Conservation (phyloP, 2,329 filamentous ascomycete genomes). For the Aureobasidium namibiae region DNA sequence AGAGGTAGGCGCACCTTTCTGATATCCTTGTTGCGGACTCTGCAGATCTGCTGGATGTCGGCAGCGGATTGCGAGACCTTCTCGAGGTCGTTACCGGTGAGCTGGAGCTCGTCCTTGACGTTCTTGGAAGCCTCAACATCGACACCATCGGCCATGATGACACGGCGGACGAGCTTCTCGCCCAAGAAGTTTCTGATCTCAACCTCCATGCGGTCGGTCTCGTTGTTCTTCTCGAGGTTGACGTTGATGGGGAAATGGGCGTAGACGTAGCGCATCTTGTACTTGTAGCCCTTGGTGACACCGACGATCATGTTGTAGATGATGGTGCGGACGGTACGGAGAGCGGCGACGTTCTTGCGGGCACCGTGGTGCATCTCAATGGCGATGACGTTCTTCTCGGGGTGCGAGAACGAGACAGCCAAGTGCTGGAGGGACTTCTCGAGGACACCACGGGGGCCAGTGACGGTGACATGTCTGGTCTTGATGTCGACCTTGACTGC, state of each 20-base stretch:
- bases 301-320: conserved; percentile 99
- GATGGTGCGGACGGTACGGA: conserved; percentile 94
- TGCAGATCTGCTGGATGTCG: conserved; percentile 99
- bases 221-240: conserved; percentile 93
- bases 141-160: conserved; percentile 83
- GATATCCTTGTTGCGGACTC: conserved; percentile 99
- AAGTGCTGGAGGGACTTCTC: conserved; percentile 94
- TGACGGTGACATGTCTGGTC: conserved; percentile 91
- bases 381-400: conserved; percentile 77
- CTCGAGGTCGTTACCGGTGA: conserved; percentile 92
- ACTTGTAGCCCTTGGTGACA: conserved; percentile 99
- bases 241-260: conserved; percentile 99
- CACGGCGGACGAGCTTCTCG: conserved; percentile 96
- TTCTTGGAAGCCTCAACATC: conserved; percentile 81
- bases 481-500: conserved; percentile 97
- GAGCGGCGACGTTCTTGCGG: conserved; percentile 95
- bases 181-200: conserved; percentile 99
- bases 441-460: conserved; percentile 83
- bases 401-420: conserved; percentile 88
- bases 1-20: conserved; percentile 54
- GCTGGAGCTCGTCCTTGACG: conserved; percentile 95
- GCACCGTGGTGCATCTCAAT: conserved; percentile 98
- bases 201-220: conserved; percentile 80
- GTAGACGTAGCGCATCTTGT: conserved; percentile 99
- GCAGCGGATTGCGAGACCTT: conserved; percentile 95